Base-by-base conservation (phyloP, 2,329 filamentous ascomycete genomes). In the Arthrobotrys pseudoclavata region DNA sequence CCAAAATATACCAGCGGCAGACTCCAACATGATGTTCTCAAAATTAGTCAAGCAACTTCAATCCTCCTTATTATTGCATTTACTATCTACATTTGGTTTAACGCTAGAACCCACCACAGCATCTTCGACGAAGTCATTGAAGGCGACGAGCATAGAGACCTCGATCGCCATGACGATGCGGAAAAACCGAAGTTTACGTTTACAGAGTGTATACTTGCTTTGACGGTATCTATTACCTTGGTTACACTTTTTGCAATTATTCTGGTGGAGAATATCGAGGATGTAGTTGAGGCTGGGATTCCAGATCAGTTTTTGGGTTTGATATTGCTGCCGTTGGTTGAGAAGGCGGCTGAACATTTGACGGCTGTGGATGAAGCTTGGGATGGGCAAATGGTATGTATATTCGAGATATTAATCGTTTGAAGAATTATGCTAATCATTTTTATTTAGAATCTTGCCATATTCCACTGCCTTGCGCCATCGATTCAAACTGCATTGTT, bases 401-500 rank as follows among this genome's bases (percentile, higher is more conserved):
- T 45, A 10, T 83, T 76, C 79, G 66, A 18, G 15, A n/a, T 42
- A 74, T 24, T 12, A 24, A 29, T 20, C 34, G 47, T 9, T 34
- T 18, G 10, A 45, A n/a, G 20, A 53, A 69, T 48, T 6, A 50
- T 15, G 13, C 48, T 60, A 22, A 50, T 26, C 37, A 5, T 15
- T n/a, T 26, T 26, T 6, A 13, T 60, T 10, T 93, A 94, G 87
- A 96, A 96, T 85, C 91, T 94, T 83, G 92, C 93, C 0, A 87
- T 96, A 26, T 91, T 92, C 52, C 93, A 97, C 83, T 92, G 96
- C 66, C 89, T 97, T 48, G 93, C 93, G 55, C 91, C 93, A 1
- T 95, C 92, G 0, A 91, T 97, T 74, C 94, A 97, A 84, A 97
- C 94, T 0, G 93, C 94, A 0, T 87, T 97, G 34, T 89, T 97